These are phyloP conservation scores for Daldinia bambusicola DNA, from an alignment of 495 filamentous ascomycete species.

Conservation along the genomic window DNA sequence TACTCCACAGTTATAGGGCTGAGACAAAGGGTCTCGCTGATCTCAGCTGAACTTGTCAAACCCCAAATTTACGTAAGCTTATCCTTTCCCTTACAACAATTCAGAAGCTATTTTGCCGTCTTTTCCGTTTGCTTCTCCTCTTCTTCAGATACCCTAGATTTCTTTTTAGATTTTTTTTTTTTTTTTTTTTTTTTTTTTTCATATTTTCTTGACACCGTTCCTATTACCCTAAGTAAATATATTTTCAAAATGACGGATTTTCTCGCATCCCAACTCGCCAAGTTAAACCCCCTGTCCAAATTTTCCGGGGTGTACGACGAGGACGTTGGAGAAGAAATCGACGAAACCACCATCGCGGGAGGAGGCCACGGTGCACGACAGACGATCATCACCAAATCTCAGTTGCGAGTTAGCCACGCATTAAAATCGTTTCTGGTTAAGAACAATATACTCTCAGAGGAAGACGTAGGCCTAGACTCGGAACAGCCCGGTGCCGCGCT, in stretches of 20 bases:
- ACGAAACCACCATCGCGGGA: constrained; percentile 56
- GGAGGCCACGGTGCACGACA: constrained; percentile 58
- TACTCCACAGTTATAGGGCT: constrained; percentile 3
- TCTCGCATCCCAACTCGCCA: constrained; percentile 45
- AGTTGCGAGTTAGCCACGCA: constrained; percentile 59
- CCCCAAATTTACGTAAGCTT: constrained; percentile 36
- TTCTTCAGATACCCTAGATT: background rate
- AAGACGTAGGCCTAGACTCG: constrained; percentile 49
- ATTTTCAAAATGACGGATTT: constrained; percentile 27
- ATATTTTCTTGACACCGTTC: no score
- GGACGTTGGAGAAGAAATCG: constrained; percentile 61
- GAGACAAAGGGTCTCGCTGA: constrained; percentile 6
- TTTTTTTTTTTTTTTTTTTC: no score
- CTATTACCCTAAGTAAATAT: background rate
- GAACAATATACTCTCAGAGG: constrained; percentile 50
- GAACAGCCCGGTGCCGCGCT: constrained; percentile 47
- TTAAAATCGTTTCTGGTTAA: constrained; percentile 56
- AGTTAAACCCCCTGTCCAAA: constrained; percentile 50
- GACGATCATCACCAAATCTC: constrained; percentile 52
- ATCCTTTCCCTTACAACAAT: constrained; percentile 10
- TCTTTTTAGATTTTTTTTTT: no score
- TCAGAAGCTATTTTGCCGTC: background rate
- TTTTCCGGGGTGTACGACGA: constrained; percentile 52
- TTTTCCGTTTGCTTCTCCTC: background rate
- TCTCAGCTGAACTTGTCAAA: constrained; percentile 10